Evolutionary conservation across 441 rosid species (phyloP), one percentile per base, ranked within the genome.

Genomic region (Erodium chrysanthum): DNA sequence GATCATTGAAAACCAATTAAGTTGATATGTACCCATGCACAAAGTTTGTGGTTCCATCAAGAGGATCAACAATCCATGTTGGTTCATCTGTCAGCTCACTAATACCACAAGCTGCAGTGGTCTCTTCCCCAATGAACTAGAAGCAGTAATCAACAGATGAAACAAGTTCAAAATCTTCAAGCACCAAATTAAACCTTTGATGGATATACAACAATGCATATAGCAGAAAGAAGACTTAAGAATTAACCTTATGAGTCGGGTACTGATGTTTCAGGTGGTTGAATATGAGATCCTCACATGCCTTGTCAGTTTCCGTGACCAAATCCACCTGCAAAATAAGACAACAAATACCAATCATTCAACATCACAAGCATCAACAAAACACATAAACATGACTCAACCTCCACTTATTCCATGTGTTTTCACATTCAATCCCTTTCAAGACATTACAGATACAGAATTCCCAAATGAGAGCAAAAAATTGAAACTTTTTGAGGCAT

Each of bases 1-100:
- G 17, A 67, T 66, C 56, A 60, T 64, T 65, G 15, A 20, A 21
- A 77, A 35, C 22, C 17, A 4, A 3, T 0, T 42, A 64, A 50
- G 70, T 40, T 0, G 22, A 29, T 54, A 68, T 46, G 71, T 84
- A 91, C 98, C 96, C 94, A 65, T 94, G 98, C 71, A 94, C 98
- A 70, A 94, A 94, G 73, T 91, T 94, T 22, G 97, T 89, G 14
- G 98, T 94, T 80, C 97, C 98, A 76, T 94, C 98, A 79, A 94
- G 98, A 74, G 98, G 98, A 79, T 94, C 98, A 74, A 91, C 96
- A 33, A 94, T 88, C 98, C 97, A 94, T 27, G 97, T 94, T 5
- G 97, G 96, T 65, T 91, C 97, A 48, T 91, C 92, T 4, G 97
- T 94, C 80, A 91, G 66, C 79, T 85, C 93, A 2, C 88, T 75